Conservation (phyloP, 2,329 filamentous ascomycete species). For the Geosmithia morbida region DNA sequence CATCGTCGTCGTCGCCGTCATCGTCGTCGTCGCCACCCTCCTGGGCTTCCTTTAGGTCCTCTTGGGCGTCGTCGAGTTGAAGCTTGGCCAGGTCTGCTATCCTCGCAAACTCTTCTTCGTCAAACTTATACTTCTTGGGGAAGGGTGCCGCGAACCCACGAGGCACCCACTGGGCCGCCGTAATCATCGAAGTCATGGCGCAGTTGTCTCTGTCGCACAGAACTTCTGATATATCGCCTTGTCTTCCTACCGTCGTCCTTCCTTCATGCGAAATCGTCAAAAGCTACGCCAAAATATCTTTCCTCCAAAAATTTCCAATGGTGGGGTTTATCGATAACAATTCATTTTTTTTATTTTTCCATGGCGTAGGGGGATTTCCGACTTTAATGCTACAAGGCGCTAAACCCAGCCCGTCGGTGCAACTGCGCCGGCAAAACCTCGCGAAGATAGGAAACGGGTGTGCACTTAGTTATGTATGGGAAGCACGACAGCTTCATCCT, state of each 20-base stretch:
- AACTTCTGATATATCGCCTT: background rate
- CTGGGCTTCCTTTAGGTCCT: slow-evolving; percentile 64
- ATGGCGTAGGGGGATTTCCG: background rate
- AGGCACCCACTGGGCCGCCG: slow-evolving; percentile 61
- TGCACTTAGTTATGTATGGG: background rate
- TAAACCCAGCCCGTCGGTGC: background rate
- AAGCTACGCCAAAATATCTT: slow-evolving; percentile 10
- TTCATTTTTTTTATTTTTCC: background rate
- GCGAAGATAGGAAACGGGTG: background rate
- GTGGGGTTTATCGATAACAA: slow-evolving; percentile 26
- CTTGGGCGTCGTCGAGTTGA: slow-evolving; percentile 83
- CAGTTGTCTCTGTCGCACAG: slow-evolving; percentile 7
- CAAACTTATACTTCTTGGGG: slow-evolving; percentile 59
- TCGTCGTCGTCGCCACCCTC: slow-evolving; percentile 17
- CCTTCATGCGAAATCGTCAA: background rate
- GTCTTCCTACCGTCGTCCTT: background rate
- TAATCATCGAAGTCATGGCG: slow-evolving; percentile 56
- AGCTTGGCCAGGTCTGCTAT: slow-evolving; percentile 62
- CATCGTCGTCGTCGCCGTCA: slow-evolving; percentile 7
- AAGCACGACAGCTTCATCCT: background rate
- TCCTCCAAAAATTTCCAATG: slow-evolving; percentile 17
- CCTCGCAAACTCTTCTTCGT: slow-evolving; percentile 61
- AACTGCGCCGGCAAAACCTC: slow-evolving; percentile 5
- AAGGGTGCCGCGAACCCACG: slow-evolving; percentile 65
- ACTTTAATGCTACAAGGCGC: no score